Conservation (phyloP, 2,329 filamentous ascomycete genomes). For the Chaetomiaceae sp. region DNA sequence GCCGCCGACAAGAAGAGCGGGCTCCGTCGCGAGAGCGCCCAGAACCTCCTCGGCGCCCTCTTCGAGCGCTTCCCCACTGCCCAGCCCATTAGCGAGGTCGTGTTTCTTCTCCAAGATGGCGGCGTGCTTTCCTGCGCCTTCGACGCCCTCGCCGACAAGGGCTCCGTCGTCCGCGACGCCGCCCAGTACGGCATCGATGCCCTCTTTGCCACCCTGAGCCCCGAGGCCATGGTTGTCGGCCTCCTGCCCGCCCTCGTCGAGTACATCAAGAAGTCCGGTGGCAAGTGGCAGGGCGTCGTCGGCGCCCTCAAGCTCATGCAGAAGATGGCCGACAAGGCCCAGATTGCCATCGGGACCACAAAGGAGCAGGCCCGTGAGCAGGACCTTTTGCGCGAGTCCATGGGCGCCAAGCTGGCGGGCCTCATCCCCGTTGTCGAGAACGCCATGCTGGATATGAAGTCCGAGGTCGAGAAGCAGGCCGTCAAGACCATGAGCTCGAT, state of each 20-base stretch:
- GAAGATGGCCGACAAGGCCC: conserved; percentile 91
- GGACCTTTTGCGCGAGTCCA: conserved; percentile 81
- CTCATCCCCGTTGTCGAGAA: conserved; percentile 87
- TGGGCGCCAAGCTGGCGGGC: conserved; percentile 81
- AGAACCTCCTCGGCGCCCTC: conserved; percentile 89
- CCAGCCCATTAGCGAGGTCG: conserved; percentile 72
- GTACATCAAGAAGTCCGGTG: conserved; percentile 78
- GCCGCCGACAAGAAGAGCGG: conserved; percentile 92
- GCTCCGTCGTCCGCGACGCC: conserved; percentile 78
- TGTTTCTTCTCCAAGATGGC: conserved; percentile 77
- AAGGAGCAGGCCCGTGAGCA: conserved; percentile 83
- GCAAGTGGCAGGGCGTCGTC: conserved; percentile 96
- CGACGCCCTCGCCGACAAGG: conserved; percentile 87
- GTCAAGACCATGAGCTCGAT: conserved; percentile 86
- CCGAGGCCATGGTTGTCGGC: conserved; percentile 78
- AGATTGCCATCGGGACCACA: conserved; percentile 71
- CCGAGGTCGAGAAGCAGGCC: conserved; percentile 84
- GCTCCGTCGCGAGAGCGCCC: conserved; percentile 78
- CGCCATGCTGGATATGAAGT: conserved; percentile 95
- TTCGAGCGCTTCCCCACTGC: conserved; percentile 82
- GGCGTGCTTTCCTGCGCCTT: conserved; percentile 68
- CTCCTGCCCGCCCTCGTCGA: conserved; percentile 69
- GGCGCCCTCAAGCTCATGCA: conserved; percentile 80
- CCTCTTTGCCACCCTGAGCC: conserved; percentile 70
- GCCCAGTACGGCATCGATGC: conserved; percentile 92